Conservation (phyloP, 805 yeast genomes). For the Ogataea paraovalis region DNA sequence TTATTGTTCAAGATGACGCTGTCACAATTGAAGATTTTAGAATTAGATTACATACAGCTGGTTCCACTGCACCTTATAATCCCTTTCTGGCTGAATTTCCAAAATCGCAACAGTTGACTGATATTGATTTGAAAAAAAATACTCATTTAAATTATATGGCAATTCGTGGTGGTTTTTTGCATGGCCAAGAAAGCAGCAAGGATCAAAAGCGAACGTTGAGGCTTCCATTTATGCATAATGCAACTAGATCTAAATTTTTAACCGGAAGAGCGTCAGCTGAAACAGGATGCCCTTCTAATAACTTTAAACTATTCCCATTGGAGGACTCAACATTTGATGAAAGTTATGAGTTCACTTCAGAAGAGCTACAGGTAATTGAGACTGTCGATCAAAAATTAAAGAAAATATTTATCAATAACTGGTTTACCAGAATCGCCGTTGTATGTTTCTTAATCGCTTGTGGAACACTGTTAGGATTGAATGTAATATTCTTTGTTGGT, state of each 20-base stretch:
- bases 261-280: too few species aligned
- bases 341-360: background rate
- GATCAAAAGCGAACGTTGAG: too few species aligned
- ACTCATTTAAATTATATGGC: too few species aligned
- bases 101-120: background rate
- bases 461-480: background rate
- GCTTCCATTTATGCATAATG: too few species aligned
- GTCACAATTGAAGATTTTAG: background rate
- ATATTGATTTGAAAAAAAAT: background rate
- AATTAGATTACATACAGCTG: background rate
- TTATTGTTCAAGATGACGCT: background rate
- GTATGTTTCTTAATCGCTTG: background rate
- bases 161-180: too few species aligned
- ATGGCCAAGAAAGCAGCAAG: too few species aligned
- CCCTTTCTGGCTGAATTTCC: background rate
- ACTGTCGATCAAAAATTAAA: conserved; percentile 5
- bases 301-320: background rate
- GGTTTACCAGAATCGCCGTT: conserved; percentile 3
- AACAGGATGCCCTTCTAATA: too few species aligned
- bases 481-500: conserved; percentile 1
- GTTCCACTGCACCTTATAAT: background rate
- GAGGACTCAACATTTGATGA: too few species aligned
- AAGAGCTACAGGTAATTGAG: conserved; percentile 4
- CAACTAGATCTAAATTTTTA: too few species aligned
- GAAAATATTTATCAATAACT: conserved; percentile 3